Conservation (phyloP, 305 asterid species). For the Solanum hybrid region DNA sequence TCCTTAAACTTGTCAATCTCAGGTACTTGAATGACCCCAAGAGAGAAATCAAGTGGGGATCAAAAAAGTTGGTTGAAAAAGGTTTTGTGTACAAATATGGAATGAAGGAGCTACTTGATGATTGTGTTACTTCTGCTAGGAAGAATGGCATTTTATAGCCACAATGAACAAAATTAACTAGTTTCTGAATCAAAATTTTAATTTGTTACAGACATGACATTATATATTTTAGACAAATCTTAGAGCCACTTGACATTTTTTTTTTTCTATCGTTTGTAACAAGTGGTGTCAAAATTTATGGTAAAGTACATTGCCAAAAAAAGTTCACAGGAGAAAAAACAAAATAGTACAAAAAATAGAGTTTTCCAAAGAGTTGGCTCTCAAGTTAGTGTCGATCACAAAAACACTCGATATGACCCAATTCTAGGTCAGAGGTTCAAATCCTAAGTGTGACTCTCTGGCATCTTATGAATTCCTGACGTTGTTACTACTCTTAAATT, state of each 20-base stretch:
- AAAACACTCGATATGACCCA: neutral
- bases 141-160: neutral
- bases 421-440: neutral
- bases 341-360: neutral
- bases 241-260: neutral
- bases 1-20: neutral
- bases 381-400: neutral
- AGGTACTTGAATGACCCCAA: slow-evolving; percentile 9
- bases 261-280: neutral
- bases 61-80: slow-evolving; percentile 5
- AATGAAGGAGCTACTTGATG: slow-evolving; percentile 4
- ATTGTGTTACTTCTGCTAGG: neutral
- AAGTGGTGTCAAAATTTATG: neutral
- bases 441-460: neutral
- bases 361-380: neutral
- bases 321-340: neutral
- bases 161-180: neutral
- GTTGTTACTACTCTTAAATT: neutral
- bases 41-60: slow-evolving; percentile 17
- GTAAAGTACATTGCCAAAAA: neutral
- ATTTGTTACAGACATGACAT: neutral
- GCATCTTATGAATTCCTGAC: neutral
- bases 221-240: neutral
- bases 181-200: neutral
- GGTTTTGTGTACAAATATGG: slow-evolving; percentile 13